Evolutionary conservation across 371 early-diverging fungal genomes (phyloP), one percentile per base, ranked within the genome.

Genomic region (Funneliformis caledonium): DNA sequence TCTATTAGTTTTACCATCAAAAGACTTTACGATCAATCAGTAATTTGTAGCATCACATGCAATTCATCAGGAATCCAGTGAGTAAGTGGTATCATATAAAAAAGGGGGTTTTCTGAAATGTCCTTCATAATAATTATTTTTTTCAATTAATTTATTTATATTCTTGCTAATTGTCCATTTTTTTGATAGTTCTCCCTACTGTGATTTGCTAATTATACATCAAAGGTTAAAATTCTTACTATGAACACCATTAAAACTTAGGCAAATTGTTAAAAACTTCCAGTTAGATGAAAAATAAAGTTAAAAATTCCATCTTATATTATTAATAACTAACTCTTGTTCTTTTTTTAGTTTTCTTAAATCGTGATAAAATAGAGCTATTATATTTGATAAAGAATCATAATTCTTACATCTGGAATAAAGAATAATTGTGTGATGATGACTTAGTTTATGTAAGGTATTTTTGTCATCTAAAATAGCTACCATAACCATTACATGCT

Each of bases 61-160:
- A 70, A 9, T 22, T 70, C 70, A 70, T 70, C 70, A 1, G 70
- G 22, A 70, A 70, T 70, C 50, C 22, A 70, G n/a, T 70, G 45
- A 48, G 4, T n/a, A 22, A 70, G 33, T 14, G 72, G 52, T 31
- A 72, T 72, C 31, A 72, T 72, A 72, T 22, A 6, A 72, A 72
- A 72, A 50, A 50, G 26, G 8, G 19, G 26, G n/a, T n/a, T 10
- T 16, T n/a, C 11, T 22, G 42, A n/a, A n/a, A 69, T 69, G 42
- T 70, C 4, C 33, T 52, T 47, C n/a, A 26, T 50, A 52, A 31
- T 47, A 50, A 50, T 47, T 31, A 52, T n/a, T 11, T 19, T 72
- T 0, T 12, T 50, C 31, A 31, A 50, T 7, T 45, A 69, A 45
- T 12, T 45, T 42, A 50, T 72, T 50, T 33, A 52, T 72, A 12